phyloP scores from a whole-genome alignment of 164 flowering plant species.

The Platanus orientalis region DNA sequence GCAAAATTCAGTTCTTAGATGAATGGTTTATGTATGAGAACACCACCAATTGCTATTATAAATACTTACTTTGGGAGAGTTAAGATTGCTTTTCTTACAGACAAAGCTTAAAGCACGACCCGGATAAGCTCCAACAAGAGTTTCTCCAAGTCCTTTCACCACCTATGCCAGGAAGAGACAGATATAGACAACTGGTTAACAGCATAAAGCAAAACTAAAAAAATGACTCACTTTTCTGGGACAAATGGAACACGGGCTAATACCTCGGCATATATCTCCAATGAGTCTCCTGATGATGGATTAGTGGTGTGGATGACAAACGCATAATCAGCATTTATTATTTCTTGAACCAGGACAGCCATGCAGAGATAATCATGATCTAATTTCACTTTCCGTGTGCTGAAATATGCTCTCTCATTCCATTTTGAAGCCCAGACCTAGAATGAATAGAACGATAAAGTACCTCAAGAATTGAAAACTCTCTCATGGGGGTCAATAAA shows the following conservation, averaged over 20 bases:
- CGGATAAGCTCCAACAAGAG: conserved; percentile 97
- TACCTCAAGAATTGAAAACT: neutral
- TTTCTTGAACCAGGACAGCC: conserved; percentile 97
- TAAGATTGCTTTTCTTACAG: conserved; percentile 67
- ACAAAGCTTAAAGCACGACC: conserved; percentile 94
- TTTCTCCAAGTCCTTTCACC: conserved; percentile 97
- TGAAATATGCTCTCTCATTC: conserved; percentile 98
- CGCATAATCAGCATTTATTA: conserved; percentile 94
- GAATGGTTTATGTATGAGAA: neutral
- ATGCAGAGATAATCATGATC: conserved; percentile 93
- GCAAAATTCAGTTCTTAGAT: neutral
- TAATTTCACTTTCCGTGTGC: conserved; percentile 79
- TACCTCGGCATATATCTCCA: conserved; percentile 99
- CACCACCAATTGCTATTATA: neutral
- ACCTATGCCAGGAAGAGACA: conserved; percentile 39
- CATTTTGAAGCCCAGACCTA: conserved; percentile 99
- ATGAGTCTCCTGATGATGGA: conserved; percentile 88
- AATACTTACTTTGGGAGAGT: conserved; percentile 63
- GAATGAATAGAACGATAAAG: conserved; percentile 1
- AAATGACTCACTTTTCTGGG: neutral
- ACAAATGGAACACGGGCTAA: conserved; percentile 4
- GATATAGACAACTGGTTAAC: neutral
- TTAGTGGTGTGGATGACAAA: conserved; percentile 96
- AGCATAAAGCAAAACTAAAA: neutral
- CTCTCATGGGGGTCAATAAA: too few relatives aligned